Percentiles rank a stretch among this genome's conserved stretches.
Evolutionary conservation across 2,329 filamentous ascomycete species (phyloP).

Genomic region (Fusarium penzigii): DNA sequence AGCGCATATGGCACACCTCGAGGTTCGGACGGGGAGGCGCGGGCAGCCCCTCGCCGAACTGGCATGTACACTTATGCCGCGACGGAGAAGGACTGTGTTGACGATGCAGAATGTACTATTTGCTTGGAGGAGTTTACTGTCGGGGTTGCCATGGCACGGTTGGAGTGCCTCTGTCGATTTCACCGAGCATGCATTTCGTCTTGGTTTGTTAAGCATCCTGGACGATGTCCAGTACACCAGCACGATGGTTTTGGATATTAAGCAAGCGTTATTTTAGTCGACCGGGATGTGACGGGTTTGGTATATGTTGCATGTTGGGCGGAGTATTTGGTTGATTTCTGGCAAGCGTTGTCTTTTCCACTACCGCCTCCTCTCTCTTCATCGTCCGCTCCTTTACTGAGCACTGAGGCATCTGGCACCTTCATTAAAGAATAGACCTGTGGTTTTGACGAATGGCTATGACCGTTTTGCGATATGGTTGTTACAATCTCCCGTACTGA

Average conservation of each 20-base stretch:
- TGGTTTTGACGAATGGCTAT: too few species aligned
- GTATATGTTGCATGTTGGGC: conserved; percentile 19
- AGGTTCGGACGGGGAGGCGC: conserved; percentile 28
- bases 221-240: conserved; percentile 66
- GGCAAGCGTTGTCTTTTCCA: conserved; percentile 18
- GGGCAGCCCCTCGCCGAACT: conserved; percentile 47
- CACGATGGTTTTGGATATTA: conserved; percentile 60
- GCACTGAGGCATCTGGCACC: too few species aligned
- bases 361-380: conserved; percentile 1
- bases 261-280: conserved; percentile 10
- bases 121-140: conserved; percentile 67
- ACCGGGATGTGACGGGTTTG: conserved; percentile 3
- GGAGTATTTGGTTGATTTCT: conserved; percentile 16
- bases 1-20: conserved; percentile 48
- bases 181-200: conserved; percentile 60
- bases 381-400: too few species aligned
- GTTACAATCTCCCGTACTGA: too few species aligned
- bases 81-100: conserved; percentile 69
- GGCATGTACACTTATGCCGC: conserved; percentile 66
- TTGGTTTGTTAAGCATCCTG: conserved; percentile 64
- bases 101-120: conserved; percentile 67
- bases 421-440: too few species aligned
- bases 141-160: conserved; percentile 62
- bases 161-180: conserved; percentile 68
- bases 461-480: too few species aligned